Conservation (phyloP, 345 rosid species). For the Rhodomyrtus tomentosa region DNA sequence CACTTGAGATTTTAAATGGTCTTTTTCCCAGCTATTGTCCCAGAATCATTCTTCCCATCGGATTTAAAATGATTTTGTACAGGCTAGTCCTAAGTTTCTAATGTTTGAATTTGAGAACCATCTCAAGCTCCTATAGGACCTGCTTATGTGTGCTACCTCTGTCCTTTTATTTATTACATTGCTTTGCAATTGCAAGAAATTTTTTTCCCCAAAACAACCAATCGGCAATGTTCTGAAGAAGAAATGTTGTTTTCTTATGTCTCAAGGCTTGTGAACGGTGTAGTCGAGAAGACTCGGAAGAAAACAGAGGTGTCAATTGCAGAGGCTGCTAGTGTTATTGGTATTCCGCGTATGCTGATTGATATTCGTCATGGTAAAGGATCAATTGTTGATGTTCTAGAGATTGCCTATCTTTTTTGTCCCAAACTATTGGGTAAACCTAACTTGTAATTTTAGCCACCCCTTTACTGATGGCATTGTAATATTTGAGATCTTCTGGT, state of each 20-base stretch:
- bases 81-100: not conserved
- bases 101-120: not conserved
- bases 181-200: not conserved
- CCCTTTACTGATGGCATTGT: not conserved
- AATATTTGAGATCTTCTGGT: not conserved
- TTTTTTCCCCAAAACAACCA: too few species aligned
- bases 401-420: not conserved
- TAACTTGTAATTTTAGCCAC: not conserved
- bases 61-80: not conserved
- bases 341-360: conserved; percentile 75
- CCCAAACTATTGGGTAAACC: not conserved
- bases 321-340: conserved; percentile 71
- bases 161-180: not conserved
- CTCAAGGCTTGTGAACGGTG: conserved; percentile 85
- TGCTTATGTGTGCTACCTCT: not conserved
- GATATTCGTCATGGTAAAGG: conserved; percentile 90
- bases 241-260: not conserved
- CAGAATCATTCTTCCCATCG: not conserved
- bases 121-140: not conserved
- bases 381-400: not conserved
- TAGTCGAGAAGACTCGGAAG: conserved; percentile 74
- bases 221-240: not conserved
- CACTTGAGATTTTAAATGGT: not conserved
- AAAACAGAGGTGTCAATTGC: conserved; percentile 64
- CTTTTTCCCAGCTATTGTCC: not conserved